Conservation (phyloP, 495 filamentous ascomycete genomes). For the Talaromyces adpressus region DNA sequence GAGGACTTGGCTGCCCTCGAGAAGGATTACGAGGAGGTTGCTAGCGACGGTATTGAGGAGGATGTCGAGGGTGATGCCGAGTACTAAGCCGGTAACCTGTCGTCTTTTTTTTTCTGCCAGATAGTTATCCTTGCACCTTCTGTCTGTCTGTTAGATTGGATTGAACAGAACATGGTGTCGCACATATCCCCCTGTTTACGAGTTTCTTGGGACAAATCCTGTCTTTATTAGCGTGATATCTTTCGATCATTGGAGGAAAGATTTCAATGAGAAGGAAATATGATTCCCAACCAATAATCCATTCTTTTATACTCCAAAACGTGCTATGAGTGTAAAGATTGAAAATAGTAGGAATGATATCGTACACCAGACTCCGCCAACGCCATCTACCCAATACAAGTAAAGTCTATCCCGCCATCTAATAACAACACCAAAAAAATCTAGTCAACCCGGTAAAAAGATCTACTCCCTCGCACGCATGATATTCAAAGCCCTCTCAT, state of each 20-base stretch:
- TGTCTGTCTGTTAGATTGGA: not conserved
- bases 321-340: not conserved
- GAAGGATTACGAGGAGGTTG: slow-evolving; percentile 92
- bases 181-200: slow-evolving; percentile 5
- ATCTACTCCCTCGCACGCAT: slow-evolving; percentile 40
- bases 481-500: slow-evolving; percentile 63
- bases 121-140: not conserved
- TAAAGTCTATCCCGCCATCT: not conserved
- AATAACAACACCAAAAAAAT: not conserved
- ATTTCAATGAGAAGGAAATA: not conserved
- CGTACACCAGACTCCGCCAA: not conserved
- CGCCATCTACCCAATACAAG: not conserved
- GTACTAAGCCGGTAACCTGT: slow-evolving; percentile 44
- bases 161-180: not conserved
- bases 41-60: slow-evolving; percentile 56
- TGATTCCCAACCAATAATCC: not conserved
- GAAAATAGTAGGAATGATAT: not conserved
- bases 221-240: not conserved
- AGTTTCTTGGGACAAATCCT: not conserved
- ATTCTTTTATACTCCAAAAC: not conserved
- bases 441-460: not conserved
- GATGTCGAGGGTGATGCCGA: slow-evolving; percentile 60
- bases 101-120: not conserved
- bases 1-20: slow-evolving; percentile 85
- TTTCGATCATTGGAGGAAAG: not conserved